Evolutionary conservation across 2,329 filamentous ascomycete genomes (phyloP), one percentile per base, ranked within the genome.

Genomic region (Macrophomina phaseolina): DNA sequence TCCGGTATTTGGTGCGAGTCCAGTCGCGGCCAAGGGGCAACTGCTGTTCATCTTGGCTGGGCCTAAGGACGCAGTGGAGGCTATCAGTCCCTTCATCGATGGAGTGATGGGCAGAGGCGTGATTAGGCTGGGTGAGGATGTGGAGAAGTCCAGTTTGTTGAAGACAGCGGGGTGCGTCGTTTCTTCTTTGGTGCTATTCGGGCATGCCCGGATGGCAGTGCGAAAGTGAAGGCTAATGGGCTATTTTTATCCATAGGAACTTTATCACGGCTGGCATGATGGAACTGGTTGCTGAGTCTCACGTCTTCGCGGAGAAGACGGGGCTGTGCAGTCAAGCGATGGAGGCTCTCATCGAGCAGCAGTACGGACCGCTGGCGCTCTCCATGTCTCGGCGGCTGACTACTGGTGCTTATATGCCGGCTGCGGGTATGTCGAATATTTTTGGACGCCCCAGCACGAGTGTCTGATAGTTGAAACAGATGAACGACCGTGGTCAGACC

Each of bases 1-100:
- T 0, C 84, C 84, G 0, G 84, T 86, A 0, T 86, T 86, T 66
- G 84, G 84, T 6, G 82, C 83, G 3, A 83, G 82, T 0, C 79
- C 83, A 0, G 77, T 83, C n/a, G 84, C 84, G 0, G 77, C 76
- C 0, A 72, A 80, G 16, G 83, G 82, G 0, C 75, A 80, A 48
- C 74, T 85, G 1, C 73, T 86, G n/a, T 81, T 83, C 64, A 79
- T 82, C 0, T 68, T 83, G 5, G 82, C 82, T 0, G 84, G 84
- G 0, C 76, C 81, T 14, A 16, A 14, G 2, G 55, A 9, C 12
- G 55, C 38, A 5, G 38, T 45, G 5, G 36, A 18, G 5, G 38
- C 23, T 5, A 16, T 45, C 18, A 7, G 5, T 12, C 55, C 55
- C 11, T 58, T n/a, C 4, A 3, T 58, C 8, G 55, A 45, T 5